Evolutionary conservation across 2,329 filamentous ascomycete genomes (phyloP), one percentile per base, ranked within the genome.

Genomic region (Scedosporium minutisporum): DNA sequence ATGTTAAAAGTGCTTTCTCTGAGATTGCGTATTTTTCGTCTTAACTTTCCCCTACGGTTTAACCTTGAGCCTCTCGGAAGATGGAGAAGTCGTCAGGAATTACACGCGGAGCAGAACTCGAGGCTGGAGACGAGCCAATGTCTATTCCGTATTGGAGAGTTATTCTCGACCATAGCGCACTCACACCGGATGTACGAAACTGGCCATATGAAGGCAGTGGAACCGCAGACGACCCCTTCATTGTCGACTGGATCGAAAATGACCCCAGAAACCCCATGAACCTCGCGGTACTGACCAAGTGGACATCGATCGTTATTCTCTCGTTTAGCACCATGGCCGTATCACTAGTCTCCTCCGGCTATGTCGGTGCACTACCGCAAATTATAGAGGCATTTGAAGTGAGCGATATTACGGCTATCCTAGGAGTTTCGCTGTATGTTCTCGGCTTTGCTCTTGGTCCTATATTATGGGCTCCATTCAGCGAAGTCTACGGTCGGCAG

Each of bases 261-360:
- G 89, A 92, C 71, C 80, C 82, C 6, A 82, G 84, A 66, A 88
- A 91, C 71, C 87, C 88, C 0, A 82, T 87, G 78, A 76, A 77
- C 58, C 89, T 85, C 67, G 74, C 80, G 9, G 64, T 69, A 1
- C 62, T 69, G 27, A 82, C 81, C 73, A 90, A 90, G 75, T 91
- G 88, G 88, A 70, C 71, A 33, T 83, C 88, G 65, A 88, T 86
- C 1, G 69, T 82, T 61, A 41, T 66, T 10, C 83, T 87, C 63
- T 86, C 88, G 10, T 68, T 88, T 29, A 84, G 87, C 14, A 88
- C 87, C 1, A 78, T 92, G 57, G 87, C 82, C 27, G 86, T 91
- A 33, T 79, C 89, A 3, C 88, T 92, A 67, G 84, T 85, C 62
- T 89, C 86, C 18, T 87, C 85, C 1, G 87, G 87, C 38, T 89